These are phyloP conservation scores for Rhizopogon vesiculosus DNA, from an alignment of 768 basidiomycete species.

Conservation along the genomic window DNA sequence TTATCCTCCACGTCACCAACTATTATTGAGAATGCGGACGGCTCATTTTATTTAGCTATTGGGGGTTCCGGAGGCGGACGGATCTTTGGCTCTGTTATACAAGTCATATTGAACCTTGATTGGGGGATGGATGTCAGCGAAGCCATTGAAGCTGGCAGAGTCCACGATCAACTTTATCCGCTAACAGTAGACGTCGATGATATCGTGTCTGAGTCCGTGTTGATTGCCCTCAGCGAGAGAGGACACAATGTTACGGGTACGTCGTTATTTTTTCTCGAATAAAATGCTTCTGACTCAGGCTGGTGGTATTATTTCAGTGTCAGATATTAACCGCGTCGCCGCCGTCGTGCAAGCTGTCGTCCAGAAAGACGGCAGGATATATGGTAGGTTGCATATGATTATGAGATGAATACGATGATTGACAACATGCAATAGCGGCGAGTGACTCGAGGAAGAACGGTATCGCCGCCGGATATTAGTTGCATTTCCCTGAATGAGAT, in stretches of 20 bases:
- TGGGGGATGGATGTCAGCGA: conserved; percentile 77
- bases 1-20: conserved; percentile 81
- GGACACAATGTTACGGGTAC: conserved; percentile 74
- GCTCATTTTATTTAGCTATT: conserved; percentile 65
- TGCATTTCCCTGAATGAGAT: neutral
- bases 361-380: conserved; percentile 47
- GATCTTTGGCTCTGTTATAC: conserved; percentile 78
- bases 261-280: conserved; percentile 10
- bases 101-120: conserved; percentile 68
- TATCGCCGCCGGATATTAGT: conserved; percentile 80
- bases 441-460: conserved; percentile 93
- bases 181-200: conserved; percentile 53
- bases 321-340: conserved; percentile 66
- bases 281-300: neutral
- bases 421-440: conserved; percentile 46
- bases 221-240: conserved; percentile 48
- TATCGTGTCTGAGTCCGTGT: conserved; percentile 49
- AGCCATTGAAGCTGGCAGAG: conserved; percentile 79
- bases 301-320: conserved; percentile 31
- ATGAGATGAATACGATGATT: neutral
- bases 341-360: conserved; percentile 72
- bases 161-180: conserved; percentile 88
- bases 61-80: conserved; percentile 88
- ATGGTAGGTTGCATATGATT: conserved; percentile 41
- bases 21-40: conserved; percentile 74